Evolutionary conservation across 192 early-diverging fungal species (phyloP), one percentile per base, ranked within the genome.

Genomic region (Funneliformis mosseae): DNA sequence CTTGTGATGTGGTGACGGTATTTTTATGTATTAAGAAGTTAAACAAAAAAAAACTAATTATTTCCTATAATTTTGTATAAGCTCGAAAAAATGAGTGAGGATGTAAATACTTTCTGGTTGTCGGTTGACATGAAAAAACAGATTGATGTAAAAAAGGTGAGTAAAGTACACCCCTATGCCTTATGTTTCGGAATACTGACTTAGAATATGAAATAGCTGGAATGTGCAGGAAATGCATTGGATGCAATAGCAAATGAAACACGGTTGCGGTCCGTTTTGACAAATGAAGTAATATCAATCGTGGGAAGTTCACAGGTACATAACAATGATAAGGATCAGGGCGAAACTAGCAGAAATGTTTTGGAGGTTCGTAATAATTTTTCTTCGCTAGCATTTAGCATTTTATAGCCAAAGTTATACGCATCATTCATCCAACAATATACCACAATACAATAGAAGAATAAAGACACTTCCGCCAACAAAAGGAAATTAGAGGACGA

Each of bases 401-500:
- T 61, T 61, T 61, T 61, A 61, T 61, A 61, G 59, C 59, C 8
- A 61, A 14, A 61, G 14, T 61, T 61, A 61, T 61, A 61, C n/a
- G 16, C 14, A 59, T 59, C 50, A 59, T 59, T 59, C 18, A 59
- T 59, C 50, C 50, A 45, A 45, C 43, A 45, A 45, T 45, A 45
- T 45, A 45, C 43, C 9, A 16, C 59, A 61, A 61, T 61, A 61
- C 59, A 61, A 61, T n/a, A n/a, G 59, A 61, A 61, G 59, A 61
- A 61, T 61, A 16, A 61, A 61, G 14, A 6, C n/a, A 61, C n/a
- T 61, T 61, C 10, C 16, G n/a, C 59, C 14, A 61, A 61, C 59
- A 69, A 69, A 69, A 69, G 67, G 16, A 69, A 69, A 69, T 18
- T 16, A 69, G 67, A 69, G 14, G 25, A 69, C 68, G 9, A 45